Evolutionary conservation across 1,284 basidiomycete genomes (phyloP).

Genomic region (Coniferiporia sulphurascens): DNA sequence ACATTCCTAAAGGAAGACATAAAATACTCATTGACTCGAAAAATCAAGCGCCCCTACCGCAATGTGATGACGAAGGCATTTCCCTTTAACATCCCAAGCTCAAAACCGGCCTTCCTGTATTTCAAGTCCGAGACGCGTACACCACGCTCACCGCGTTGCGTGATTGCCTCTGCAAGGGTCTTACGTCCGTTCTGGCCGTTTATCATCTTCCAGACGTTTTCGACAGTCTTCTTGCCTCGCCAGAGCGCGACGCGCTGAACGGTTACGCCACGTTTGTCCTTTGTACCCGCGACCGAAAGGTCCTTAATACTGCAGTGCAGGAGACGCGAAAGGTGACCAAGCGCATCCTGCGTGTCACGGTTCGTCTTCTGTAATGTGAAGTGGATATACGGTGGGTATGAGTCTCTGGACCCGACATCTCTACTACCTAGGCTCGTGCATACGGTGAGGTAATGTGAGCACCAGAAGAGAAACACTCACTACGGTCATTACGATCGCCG

Average conservation of each 20-base stretch:
- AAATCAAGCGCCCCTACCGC: slow-evolving; percentile 44
- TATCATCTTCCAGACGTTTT: slow-evolving; percentile 78
- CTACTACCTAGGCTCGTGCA: slow-evolving; percentile 26
- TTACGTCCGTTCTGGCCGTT: slow-evolving; percentile 64
- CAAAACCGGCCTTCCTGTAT: slow-evolving; percentile 78
- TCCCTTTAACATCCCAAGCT: slow-evolving; percentile 93
- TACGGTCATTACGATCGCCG: slow-evolving; percentile 28
- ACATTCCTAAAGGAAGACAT: slow-evolving; percentile 60
- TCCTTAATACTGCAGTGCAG: slow-evolving; percentile 76
- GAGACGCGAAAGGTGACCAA: slow-evolving; percentile 72
- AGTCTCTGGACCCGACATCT: slow-evolving; percentile 49
- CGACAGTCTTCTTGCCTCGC: slow-evolving; percentile 74
- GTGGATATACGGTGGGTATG: slow-evolving; percentile 86
- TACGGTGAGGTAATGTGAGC: background rate
- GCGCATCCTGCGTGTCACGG: slow-evolving; percentile 93
- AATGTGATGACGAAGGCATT: slow-evolving; percentile 95
- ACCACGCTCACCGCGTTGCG: slow-evolving; percentile 82
- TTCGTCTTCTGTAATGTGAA: slow-evolving; percentile 98
- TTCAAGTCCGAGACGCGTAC: slow-evolving; percentile 85
- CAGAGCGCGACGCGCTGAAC: slow-evolving; percentile 87
- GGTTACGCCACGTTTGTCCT: slow-evolving; percentile 97
- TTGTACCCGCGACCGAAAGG: slow-evolving; percentile 90
- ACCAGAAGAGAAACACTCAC: slow-evolving; percentile 25
- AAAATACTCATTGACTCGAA: background rate
- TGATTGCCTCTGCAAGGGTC: slow-evolving; percentile 52